Base-by-base conservation (phyloP, 2,329 filamentous ascomycete genomes). In the Dothistroma septosporum region DNA sequence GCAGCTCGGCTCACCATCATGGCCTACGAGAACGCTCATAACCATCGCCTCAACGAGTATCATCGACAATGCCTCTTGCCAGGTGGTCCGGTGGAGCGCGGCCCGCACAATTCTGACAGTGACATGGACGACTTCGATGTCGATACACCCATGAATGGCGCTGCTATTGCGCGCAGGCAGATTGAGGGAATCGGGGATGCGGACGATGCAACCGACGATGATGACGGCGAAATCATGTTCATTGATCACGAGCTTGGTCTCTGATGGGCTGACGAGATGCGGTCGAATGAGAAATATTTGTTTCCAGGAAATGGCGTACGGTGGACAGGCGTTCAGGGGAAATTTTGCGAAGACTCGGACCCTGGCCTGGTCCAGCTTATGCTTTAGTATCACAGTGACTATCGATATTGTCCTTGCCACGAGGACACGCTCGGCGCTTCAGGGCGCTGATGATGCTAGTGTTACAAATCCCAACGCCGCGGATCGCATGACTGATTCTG, bases 101-200 rank as follows among this genome's bases (percentile, higher is more conserved):
- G 14, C 21, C 14, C 12, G 9, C 60, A 85, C 85, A 47, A 82
- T 74, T 41, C 83, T 85, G 66, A 86, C 81, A 49, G 81, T 77
- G 62, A 86, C 72, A 63, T 81, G 76, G 57, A 85, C 84, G 44
- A 82, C 79, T 85, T 87, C 87, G 56, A 46, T 22, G 31, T 55
- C 12, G 52, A 54, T 50, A 54, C 52, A 9, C 52, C 52, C n/a
- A 28, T 37, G 19, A 21, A 57, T 32, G 46, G 21, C 6, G 28
- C 21, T n/a, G 22, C n/a, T 12, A 14, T 24, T 46, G 35, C 3
- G 37, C 19, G 37, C 12, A 44, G 37, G 37, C 37, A 19, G 14
- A 44, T 31, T 10, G 47, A 50, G 22, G 21, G 22, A 7, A 21
- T 9, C 9, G 22, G 19, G 16, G 24, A 49, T 50, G 55, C 49